Conservation (phyloP, 352 stramenopile genomes). For the Phytophthora cryptogea region DNA sequence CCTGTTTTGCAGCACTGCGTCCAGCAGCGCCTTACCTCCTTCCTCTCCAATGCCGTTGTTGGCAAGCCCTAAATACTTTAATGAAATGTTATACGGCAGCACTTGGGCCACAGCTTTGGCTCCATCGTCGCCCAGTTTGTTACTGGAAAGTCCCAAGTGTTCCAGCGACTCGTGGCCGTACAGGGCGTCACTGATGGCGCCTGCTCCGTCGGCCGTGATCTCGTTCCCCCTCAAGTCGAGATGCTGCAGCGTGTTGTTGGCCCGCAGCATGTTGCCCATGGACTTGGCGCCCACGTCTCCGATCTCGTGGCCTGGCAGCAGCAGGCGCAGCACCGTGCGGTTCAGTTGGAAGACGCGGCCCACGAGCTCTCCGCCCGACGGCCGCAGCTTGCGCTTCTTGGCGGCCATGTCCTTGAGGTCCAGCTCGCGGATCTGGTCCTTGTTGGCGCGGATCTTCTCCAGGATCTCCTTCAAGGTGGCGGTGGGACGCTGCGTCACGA, state of each 20-base stretch:
- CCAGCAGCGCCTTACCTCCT: conserved; percentile 47
- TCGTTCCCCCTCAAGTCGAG: conserved; percentile 57
- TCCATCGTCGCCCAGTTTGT: conserved; percentile 50
- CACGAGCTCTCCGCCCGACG: conserved; percentile 44
- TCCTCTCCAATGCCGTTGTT: conserved; percentile 52
- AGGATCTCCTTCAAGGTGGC: conserved; percentile 57
- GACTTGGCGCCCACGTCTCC: conserved; percentile 45
- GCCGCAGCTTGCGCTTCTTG: conserved; percentile 46
- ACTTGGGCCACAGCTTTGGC: conserved; percentile 50
- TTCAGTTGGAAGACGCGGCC: conserved; percentile 60
- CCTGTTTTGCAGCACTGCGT: conserved; percentile 50
- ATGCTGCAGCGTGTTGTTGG: conserved; percentile 54
- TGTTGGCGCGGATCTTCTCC: conserved; percentile 58
- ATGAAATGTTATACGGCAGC: conserved; percentile 53
- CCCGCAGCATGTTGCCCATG: conserved; percentile 57
- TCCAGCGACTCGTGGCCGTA: conserved; percentile 56
- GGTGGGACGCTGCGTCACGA: conserved; percentile 42
- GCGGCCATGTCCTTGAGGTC: conserved; percentile 61
- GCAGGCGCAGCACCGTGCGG: conserved; percentile 44
- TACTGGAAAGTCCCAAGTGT: conserved; percentile 49
- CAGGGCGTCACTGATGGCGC: conserved; percentile 41
- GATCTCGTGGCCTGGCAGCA: conserved; percentile 61
- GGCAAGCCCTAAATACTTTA: conserved; percentile 53
- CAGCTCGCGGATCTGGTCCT: conserved; percentile 57
- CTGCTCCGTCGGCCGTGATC: conserved; percentile 40